Base-by-base conservation (phyloP, 352 stramenopile species). In the Globisporangium camurandrum region DNA sequence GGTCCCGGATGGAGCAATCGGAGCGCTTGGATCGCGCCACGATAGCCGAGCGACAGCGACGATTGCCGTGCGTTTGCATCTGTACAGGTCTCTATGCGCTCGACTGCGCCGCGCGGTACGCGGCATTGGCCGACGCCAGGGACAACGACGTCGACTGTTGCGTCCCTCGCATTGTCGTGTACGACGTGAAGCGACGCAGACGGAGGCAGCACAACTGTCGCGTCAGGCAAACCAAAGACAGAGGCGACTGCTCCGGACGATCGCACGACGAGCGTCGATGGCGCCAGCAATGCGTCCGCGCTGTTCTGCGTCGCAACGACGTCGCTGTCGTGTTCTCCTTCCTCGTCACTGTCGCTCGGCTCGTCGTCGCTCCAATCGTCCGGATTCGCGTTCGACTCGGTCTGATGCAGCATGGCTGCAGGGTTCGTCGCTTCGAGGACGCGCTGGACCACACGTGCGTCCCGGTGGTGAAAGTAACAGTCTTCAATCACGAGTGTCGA, bases 401-500 rank as follows among this genome's bases (percentile, higher is more conserved):
- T 26, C 3, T 2, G 22, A 17, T 24, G 36, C 17, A 57, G 43
- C 12, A 20, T 34, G 17, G 39, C 42, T 22, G 41, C 51, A 16
- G 51, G 51, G 16, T 57, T 46, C 31, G 33, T 57, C 10, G 41
- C 19, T 10, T 37, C 24, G 16, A 57, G 34, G 16, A 49, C 17
- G 9, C 24, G 10, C 42, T 51, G 6, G 26, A 51, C 23, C 14
- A 28, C n/a, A 1, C 49, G 22, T 4, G 51, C 26, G 31, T 57
- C 51, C 8, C 30, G 7, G 12, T 26, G 11, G 9, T 36, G 20
- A 17, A 50, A 22, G 17, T 27, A 19, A 3, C 27, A 24, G 23
- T 57, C 51, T 49, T 43, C 20, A 12, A 57, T 57, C 4, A 28
- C 20, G 17, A 57, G 33, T 14, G 28, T 57, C 12, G 41, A 57